These are phyloP conservation scores for Cavenderia fasciculata DNA, from an alignment of 78 protist species.

Conservation along the genomic window DNA sequence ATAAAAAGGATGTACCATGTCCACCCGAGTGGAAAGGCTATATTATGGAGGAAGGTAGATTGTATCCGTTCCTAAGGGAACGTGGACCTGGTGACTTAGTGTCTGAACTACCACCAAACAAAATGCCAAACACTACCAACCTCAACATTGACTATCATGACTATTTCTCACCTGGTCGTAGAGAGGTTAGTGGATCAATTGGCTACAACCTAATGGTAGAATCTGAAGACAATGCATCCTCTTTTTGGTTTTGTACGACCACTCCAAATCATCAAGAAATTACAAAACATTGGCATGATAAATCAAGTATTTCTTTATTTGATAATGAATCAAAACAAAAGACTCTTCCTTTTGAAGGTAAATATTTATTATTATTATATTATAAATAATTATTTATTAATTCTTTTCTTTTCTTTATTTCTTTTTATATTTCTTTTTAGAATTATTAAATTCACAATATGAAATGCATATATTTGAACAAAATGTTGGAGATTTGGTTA, in stretches of 20 bases:
- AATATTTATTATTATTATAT: too few relatives aligned
- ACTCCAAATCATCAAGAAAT: neutral
- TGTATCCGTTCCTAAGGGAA: conserved; percentile 19
- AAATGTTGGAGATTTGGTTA: conserved; percentile 43
- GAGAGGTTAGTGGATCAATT: conserved; percentile 18
- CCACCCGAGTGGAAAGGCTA: conserved; percentile 30
- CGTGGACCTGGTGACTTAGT: conserved; percentile 5
- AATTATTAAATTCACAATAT: conserved; percentile 1
- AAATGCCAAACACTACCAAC: neutral
- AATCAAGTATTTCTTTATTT: neutral
- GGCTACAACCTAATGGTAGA: conserved; percentile 30
- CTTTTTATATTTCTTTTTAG: too few relatives aligned
- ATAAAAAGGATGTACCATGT: conserved; percentile 19
- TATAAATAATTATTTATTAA: too few relatives aligned
- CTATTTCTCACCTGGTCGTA: conserved; percentile 44
- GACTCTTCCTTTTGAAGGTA: conserved; percentile 24
- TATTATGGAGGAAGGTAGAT: neutral
- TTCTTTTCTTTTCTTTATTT: too few relatives aligned
- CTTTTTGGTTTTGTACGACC: conserved; percentile 32
- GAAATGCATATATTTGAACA: conserved; percentile 49
- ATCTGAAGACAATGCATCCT: neutral
- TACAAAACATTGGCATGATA: conserved; percentile 11
- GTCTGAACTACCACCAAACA: conserved; percentile 3
- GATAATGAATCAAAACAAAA: conserved; percentile 23
- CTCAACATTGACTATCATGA: conserved; percentile 32